phyloP scores from a whole-genome alignment of 345 rosid species.

The Microcos paniculata region DNA sequence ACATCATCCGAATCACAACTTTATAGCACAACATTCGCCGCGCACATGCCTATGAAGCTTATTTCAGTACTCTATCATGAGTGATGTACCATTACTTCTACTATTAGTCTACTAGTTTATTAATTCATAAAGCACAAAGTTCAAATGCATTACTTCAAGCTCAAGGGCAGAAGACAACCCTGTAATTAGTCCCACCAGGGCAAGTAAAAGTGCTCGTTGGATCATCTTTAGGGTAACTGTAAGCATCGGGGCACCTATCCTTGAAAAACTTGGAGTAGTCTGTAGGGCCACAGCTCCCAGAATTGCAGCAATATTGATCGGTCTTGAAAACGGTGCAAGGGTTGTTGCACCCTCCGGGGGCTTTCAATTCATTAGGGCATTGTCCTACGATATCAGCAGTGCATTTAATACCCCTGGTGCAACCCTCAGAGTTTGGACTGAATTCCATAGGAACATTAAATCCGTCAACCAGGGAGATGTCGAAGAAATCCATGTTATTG shows the following conservation, averaged over 20 bases:
- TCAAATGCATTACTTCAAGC: not conserved
- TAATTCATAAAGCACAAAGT: no score
- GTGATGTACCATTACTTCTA: no score
- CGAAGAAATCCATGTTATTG: conserved; percentile 30
- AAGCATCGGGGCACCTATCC: conserved; percentile 52
- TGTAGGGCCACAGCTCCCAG: conserved; percentile 40
- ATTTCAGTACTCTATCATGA: no score
- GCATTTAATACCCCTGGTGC: conserved; percentile 32
- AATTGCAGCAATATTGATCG: conserved; percentile 40
- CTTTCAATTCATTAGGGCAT: conserved; percentile 38
- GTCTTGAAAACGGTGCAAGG: conserved; percentile 41
- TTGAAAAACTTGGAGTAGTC: conserved; percentile 40
- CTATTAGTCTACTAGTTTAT: no score
- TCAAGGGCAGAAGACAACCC: conserved; percentile 38
- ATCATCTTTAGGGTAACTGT: conserved; percentile 57
- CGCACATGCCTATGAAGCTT: no score
- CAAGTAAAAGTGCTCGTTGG: conserved; percentile 33
- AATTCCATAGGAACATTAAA: conserved; percentile 42
- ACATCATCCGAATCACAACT: no score
- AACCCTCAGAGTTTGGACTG: conserved; percentile 20
- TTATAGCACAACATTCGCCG: no score
- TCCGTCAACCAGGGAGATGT: conserved; percentile 37
- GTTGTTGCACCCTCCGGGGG: conserved; percentile 43
- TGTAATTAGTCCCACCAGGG: conserved; percentile 34
- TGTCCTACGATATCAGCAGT: conserved; percentile 32